phyloP scores from a whole-genome alignment of 192 early-diverging fungal species.

The Backusella westeae region DNA sequence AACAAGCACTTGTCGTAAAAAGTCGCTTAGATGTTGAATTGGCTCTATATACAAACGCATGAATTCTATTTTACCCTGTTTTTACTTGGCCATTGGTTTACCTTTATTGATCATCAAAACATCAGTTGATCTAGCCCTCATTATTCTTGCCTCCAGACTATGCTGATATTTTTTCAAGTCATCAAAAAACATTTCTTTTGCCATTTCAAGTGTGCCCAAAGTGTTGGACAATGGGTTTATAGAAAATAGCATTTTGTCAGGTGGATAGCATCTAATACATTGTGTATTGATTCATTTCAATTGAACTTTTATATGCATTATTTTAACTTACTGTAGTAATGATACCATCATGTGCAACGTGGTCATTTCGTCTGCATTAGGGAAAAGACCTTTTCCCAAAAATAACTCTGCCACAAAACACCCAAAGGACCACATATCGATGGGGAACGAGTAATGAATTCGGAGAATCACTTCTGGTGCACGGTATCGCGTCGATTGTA shows the following conservation, averaged over 20 bases:
- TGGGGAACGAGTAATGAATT: constrained; percentile 82
- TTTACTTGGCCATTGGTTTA: background rate
- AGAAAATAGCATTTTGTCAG: constrained; percentile 32
- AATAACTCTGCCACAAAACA: constrained; percentile 97
- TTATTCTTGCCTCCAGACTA: background rate
- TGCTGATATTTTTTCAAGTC: background rate
- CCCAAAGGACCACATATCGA: constrained; percentile 99
- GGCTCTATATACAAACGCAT: background rate
- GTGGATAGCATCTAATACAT: background rate
- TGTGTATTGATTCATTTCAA: background rate
- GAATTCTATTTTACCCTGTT: background rate
- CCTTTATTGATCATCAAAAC: background rate
- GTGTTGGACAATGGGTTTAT: background rate
- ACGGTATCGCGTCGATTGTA: constrained; percentile 97
- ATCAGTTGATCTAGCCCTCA: background rate
- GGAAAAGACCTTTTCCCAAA: constrained; percentile 91
- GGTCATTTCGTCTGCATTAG: constrained; percentile 91
- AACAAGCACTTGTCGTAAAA: constrained; percentile 65
- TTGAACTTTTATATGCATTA: background rate
- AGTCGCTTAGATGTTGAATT: constrained; percentile 46
- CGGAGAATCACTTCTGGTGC: constrained; percentile 95
- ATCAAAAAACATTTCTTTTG: background rate
- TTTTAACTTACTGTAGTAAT: constrained; percentile 67
- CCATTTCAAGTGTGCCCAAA: background rate
- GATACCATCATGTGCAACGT: constrained; percentile 90